Base-by-base conservation (phyloP, 78 protist genomes). In the Emiliania huxleyi region DNA sequence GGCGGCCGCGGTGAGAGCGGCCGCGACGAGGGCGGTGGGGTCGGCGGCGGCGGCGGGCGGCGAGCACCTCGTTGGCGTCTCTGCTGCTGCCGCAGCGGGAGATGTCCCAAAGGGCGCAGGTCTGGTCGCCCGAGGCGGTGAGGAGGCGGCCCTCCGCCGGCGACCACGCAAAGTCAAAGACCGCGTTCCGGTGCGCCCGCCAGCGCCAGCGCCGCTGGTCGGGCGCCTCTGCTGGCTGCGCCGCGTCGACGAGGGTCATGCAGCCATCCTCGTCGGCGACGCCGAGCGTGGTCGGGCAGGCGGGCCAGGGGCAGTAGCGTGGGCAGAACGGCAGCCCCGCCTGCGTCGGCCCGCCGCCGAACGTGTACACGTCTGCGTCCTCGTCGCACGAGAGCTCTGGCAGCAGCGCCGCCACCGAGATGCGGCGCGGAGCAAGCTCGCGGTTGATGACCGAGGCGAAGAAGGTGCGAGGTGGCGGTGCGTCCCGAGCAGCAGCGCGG, bases 41-140 rank as follows among this genome's bases (percentile, higher is more conserved):
- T 8, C 62, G 29, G 29, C 29, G 15, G 62, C 29, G 29, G 29
- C 62, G 8, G 29, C 62, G 15, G 29, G 62, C 62, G 62, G 62
- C 62, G n/a, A n/a, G n/a, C n/a, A n/a, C n/a, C n/a, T n/a, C n/a
- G n/a, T n/a, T n/a, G n/a, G n/a, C n/a, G n/a, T n/a, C n/a, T n/a
- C n/a, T n/a, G n/a, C n/a, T n/a, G 15, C 62, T 52, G 5, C 19
- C 42, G 5, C 29, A 0, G 42, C 40, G 29, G 1, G 42, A 42
- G 33, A 90, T 22, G 56, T 90, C 84, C 85, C 85, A 90, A 23
- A 90, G 21, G 11, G 46, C 40, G 52, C 22, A n/a, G 12, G 71
- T 71, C 93, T 90, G 93, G 69, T 90, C 93, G 37, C 93, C 93
- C 21, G 85, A 29, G 12, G 93, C 93, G 35, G 93, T 90, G n/a